These are phyloP conservation scores for Botrytis squamosa DNA, from an alignment of 2,329 filamentous ascomycete genomes.

Conservation along the genomic window DNA sequence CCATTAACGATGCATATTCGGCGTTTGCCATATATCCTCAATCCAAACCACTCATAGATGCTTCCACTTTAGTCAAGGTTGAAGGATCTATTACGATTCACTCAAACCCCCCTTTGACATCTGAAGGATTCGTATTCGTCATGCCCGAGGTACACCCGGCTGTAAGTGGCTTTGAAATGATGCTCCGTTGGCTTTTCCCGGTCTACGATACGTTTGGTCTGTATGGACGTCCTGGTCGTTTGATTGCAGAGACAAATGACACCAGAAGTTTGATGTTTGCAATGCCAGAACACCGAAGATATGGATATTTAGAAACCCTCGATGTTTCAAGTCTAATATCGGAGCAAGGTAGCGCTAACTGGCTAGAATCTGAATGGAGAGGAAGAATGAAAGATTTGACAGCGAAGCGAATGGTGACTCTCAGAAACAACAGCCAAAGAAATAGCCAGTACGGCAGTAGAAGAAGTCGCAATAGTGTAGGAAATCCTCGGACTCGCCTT, in stretches of 20 bases:
- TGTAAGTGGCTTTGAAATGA: slow-evolving; percentile 91
- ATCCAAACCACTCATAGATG: slow-evolving; percentile 88
- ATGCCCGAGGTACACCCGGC: slow-evolving; percentile 96
- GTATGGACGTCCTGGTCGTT: slow-evolving; percentile 82
- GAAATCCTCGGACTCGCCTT: slow-evolving; percentile 50
- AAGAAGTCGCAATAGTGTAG: slow-evolving; percentile 56
- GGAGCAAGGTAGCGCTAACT: slow-evolving; percentile 70
- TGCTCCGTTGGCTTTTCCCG: slow-evolving; percentile 88
- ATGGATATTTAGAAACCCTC: slow-evolving; percentile 85
- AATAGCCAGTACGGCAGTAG: slow-evolving; percentile 53
- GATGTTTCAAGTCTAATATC: slow-evolving; percentile 81
- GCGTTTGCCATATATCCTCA: slow-evolving; percentile 96
- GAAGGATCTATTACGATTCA: slow-evolving; percentile 90
- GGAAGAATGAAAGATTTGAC: slow-evolving; percentile 86
- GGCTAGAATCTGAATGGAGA: slow-evolving; percentile 89
- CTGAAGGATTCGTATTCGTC: slow-evolving; percentile 94
- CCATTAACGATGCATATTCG: slow-evolving; percentile 85
- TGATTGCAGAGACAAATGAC: slow-evolving; percentile 86
- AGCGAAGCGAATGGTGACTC: slow-evolving; percentile 69
- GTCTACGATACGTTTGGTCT: slow-evolving; percentile 90
- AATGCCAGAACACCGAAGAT: slow-evolving; percentile 83
- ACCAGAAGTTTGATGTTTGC: slow-evolving; percentile 94
- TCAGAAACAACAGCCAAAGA: slow-evolving; percentile 45
- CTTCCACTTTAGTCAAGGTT: slow-evolving; percentile 89
- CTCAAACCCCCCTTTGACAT: slow-evolving; percentile 67